These are phyloP conservation scores for Fusarium torulosum DNA, from an alignment of 2,329 filamentous ascomycete species.

Conservation along the genomic window DNA sequence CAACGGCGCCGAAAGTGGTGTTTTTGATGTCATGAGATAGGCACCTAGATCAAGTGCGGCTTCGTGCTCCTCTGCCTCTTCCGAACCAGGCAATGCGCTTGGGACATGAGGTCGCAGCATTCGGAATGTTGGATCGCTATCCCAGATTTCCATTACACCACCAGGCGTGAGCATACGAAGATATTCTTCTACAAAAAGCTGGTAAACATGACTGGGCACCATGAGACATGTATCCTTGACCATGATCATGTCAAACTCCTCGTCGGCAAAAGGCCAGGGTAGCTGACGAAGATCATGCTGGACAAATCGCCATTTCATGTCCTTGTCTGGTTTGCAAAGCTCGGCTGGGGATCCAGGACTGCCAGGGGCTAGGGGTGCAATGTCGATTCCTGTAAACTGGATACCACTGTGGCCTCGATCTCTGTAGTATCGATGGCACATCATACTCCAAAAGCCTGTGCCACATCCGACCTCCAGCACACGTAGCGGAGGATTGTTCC, in stretches of 20 bases:
- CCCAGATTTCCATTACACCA: conserved; percentile 89
- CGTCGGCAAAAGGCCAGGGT: conserved; percentile 82
- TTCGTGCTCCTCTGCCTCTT: conserved; percentile 68
- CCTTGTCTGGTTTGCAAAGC: conserved; percentile 69
- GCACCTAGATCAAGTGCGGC: conserved; percentile 78
- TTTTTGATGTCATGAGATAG: conserved; percentile 85
- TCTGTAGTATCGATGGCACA: conserved; percentile 84
- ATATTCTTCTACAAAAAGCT: conserved; percentile 74
- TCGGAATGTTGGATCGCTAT: conserved; percentile 85
- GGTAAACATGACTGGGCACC: conserved; percentile 70
- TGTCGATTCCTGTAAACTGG: conserved; percentile 84
- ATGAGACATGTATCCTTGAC: conserved; percentile 83
- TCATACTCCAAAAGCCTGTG: conserved; percentile 88
- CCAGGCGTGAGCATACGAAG: conserved; percentile 81
- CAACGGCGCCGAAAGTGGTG: conserved; percentile 81
- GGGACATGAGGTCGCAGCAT: conserved; percentile 84
- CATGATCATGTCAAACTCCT: conserved; percentile 89
- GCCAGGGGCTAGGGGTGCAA: conserved; percentile 75
- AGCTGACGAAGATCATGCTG: conserved; percentile 84
- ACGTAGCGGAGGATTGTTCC: conserved; percentile 75
- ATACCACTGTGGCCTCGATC: conserved; percentile 76
- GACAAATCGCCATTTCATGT: conserved; percentile 89
- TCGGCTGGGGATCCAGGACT: conserved; percentile 50
- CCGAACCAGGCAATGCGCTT: conserved; percentile 54
- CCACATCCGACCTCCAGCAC: conserved; percentile 92